Percentiles rank a stretch among this genome's conserved stretches.
These are phyloP conservation scores for Citrus unshiu DNA, from an alignment of 345 rosid genomes.

Conservation along the genomic window DNA sequence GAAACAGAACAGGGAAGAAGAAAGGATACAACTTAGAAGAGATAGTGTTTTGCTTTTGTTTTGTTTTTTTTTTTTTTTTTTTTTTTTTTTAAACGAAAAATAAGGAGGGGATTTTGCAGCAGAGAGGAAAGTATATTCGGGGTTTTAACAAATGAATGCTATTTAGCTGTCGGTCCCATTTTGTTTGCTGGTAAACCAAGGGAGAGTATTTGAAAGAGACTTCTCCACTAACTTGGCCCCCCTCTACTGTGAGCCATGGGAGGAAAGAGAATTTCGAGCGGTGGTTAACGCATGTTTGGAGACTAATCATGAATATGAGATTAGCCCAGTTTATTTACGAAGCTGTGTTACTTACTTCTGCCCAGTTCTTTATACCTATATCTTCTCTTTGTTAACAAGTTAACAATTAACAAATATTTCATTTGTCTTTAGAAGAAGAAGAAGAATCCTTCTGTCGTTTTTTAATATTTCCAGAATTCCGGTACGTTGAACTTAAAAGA, in stretches of 20 bases:
- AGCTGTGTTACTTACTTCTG: no score
- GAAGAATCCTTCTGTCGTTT: no score
- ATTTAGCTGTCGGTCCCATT: constrained; percentile 10
- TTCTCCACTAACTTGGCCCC: constrained; percentile 6
- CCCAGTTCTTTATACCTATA: no score
- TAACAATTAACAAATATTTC: no score
- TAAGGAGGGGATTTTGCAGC: constrained; percentile 10
- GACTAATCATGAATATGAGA: no score
- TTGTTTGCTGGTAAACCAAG: neutral
- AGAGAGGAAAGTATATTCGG: constrained; percentile 19
- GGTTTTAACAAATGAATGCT: neutral
- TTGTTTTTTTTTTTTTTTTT: neutral
- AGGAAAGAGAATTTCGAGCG: neutral
- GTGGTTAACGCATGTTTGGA: neutral
- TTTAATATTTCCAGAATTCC: no score
- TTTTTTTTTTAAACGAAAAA: neutral
- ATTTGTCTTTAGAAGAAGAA: no score
- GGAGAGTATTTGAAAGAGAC: constrained; percentile 16
- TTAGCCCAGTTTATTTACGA: no score
- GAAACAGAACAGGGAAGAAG: neutral
- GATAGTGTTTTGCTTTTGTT: neutral
- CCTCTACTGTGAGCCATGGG: neutral
- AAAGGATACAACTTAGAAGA: neutral
- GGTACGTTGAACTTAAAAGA: no score
- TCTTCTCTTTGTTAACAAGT: no score